These are phyloP conservation scores for Hyaloscypha variabilis DNA, from an alignment of 495 filamentous ascomycete species.

Conservation along the genomic window DNA sequence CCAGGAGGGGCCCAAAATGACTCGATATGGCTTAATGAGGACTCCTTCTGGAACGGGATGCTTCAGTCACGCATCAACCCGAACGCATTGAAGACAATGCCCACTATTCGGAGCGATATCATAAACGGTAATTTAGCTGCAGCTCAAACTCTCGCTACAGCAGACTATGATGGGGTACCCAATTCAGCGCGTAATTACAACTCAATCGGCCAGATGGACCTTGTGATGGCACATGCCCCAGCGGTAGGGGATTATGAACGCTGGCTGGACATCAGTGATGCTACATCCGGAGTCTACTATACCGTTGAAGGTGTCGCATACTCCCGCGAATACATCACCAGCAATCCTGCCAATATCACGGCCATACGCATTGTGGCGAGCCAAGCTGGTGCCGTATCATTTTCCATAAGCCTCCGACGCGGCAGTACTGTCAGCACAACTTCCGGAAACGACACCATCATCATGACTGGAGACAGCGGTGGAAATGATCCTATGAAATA, in stretches of 20 bases:
- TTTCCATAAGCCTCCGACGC: background rate
- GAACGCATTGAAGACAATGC: background rate
- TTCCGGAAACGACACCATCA: conserved; percentile 3
- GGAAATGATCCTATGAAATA: conserved; percentile 1
- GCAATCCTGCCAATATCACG: conserved; percentile 6
- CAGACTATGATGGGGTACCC: background rate
- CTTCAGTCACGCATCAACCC: background rate
- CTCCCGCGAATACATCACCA: conserved; percentile 4
- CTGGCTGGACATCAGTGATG: conserved; percentile 2
- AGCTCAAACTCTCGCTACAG: background rate
- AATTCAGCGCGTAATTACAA: conserved; percentile 1
- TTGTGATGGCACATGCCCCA: background rate
- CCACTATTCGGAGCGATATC: background rate
- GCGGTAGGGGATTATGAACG: background rate
- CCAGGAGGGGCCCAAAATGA: background rate
- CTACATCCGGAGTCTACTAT: conserved; percentile 5
- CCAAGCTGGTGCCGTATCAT: conserved; percentile 9
- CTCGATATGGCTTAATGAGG: background rate
- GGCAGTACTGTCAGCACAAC: conserved; percentile 2
- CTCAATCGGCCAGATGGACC: background rate
- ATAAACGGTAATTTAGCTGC: no score
- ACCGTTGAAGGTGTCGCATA: background rate
- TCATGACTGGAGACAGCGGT: conserved; percentile 3
- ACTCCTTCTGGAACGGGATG: conserved; percentile 3
- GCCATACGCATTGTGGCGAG: conserved; percentile 7